Evolutionary conservation across 1,139 yeast species (phyloP).

Genomic region (Diutina mesorugosa): DNA sequence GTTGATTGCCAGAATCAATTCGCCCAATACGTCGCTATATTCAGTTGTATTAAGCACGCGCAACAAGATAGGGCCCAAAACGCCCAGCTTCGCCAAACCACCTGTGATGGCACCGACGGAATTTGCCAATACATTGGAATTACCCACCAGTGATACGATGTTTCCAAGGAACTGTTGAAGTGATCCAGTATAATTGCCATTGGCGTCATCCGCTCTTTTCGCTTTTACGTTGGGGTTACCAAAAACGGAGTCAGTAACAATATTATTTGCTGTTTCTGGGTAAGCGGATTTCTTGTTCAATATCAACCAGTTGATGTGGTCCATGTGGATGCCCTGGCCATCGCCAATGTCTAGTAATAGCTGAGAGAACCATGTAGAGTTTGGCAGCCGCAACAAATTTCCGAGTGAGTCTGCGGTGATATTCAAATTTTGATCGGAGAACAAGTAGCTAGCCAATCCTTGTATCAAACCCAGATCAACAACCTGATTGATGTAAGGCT

Average conservation of each 20-base stretch:
- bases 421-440: neutral
- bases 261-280: neutral
- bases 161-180: slow-evolving; percentile 21
- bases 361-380: slow-evolving; percentile 2
- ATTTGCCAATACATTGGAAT: slow-evolving; percentile 14
- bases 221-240: neutral
- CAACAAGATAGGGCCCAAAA: slow-evolving; percentile 17
- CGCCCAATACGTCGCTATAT: slow-evolving; percentile 13
- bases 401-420: slow-evolving; percentile 7
- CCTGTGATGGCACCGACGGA: slow-evolving; percentile 14
- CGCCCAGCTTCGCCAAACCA: slow-evolving; percentile 22
- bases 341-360: slow-evolving; percentile 8
- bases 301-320: slow-evolving; percentile 7
- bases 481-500: neutral
- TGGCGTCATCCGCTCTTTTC: slow-evolving; percentile 4
- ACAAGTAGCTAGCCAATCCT: neutral
- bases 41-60: slow-evolving; percentile 10
- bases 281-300: neutral
- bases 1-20: slow-evolving; percentile 17
- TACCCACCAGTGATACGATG: slow-evolving; percentile 15
- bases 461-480: neutral
- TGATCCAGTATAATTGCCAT: slow-evolving; percentile 16
- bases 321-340: slow-evolving; percentile 13
- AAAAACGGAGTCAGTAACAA: slow-evolving; percentile 8
- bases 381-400: slow-evolving; percentile 4